Conservation (phyloP, 2,329 filamentous ascomycete species). For the Botrytis pseudocinerea region DNA sequence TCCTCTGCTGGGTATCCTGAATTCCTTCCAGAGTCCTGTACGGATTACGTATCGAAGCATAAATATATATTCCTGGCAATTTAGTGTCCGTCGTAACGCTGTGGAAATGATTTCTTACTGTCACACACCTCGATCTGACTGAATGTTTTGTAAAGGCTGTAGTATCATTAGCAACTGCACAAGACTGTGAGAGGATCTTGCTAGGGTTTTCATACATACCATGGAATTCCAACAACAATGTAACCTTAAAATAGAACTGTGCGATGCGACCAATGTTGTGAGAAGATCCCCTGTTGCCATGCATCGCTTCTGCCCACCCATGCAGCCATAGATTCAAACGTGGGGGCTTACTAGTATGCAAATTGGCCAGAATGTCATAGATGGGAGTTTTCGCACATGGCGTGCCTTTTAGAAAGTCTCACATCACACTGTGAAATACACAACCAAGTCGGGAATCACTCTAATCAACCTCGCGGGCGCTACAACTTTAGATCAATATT, state of each 20-base stretch:
- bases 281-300: not conserved
- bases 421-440: not conserved
- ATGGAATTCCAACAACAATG: not conserved
- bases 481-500: not conserved
- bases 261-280: not conserved
- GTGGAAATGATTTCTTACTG: conserved; percentile 1
- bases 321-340: not conserved
- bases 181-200: not conserved
- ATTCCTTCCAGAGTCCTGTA: not conserved
- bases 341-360: not conserved
- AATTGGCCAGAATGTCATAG: not conserved
- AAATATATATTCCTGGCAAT: not conserved
- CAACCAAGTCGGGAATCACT: not conserved
- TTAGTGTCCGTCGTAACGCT: not conserved
- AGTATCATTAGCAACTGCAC: not conserved
- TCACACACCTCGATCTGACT: not conserved
- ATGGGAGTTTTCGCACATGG: not conserved
- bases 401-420: not conserved
- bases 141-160: not conserved
- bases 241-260: not conserved
- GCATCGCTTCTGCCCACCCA: not conserved
- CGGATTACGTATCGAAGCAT: not conserved
- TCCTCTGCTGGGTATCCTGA: not conserved
- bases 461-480: not conserved
- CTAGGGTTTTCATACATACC: conserved; percentile 1